A percentile compares a stretch with the other conserved stretches of the same genome.
Conservation (phyloP, 140 eudicot species). For the Flaveria floridana region DNA sequence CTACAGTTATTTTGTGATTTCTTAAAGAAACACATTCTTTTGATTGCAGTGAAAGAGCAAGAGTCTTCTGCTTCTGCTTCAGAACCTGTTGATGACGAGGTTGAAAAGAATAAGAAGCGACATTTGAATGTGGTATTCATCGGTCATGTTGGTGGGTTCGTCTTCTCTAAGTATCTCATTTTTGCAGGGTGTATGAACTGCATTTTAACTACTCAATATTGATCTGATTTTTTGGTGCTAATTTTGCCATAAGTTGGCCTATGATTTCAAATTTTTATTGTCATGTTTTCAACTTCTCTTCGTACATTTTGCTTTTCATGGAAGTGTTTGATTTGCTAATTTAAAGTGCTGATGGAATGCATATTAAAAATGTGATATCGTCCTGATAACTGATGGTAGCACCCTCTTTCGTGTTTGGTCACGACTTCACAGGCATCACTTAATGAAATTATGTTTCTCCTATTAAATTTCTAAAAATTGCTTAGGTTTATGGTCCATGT, state of each 20-base stretch:
- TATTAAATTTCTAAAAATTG: not conserved
- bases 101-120: constrained; percentile 52
- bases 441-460: not conserved
- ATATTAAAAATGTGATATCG: not conserved
- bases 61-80: constrained; percentile 40
- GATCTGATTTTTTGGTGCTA: not conserved
- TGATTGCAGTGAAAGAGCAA: constrained; percentile 45
- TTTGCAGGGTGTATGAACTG: not conserved
- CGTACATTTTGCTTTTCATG: not conserved
- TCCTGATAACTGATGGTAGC: not conserved
- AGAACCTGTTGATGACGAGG: constrained; percentile 45
- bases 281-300: not conserved
- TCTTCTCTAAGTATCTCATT: not conserved
- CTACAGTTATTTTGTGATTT: not conserved
- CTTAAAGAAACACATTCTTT: not conserved
- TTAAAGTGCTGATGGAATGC: not conserved
- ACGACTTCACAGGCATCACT: not conserved
- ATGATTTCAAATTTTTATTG: not conserved
- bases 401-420: not conserved
- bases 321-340: not conserved
- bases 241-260: not conserved
- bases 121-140: constrained; percentile 92
- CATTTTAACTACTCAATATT: not conserved
- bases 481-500: not conserved
- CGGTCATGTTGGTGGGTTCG: constrained; percentile 88